These are phyloP conservation scores for Clitoria ternatea DNA, from an alignment of 306 rosid genomes.

Conservation along the genomic window DNA sequence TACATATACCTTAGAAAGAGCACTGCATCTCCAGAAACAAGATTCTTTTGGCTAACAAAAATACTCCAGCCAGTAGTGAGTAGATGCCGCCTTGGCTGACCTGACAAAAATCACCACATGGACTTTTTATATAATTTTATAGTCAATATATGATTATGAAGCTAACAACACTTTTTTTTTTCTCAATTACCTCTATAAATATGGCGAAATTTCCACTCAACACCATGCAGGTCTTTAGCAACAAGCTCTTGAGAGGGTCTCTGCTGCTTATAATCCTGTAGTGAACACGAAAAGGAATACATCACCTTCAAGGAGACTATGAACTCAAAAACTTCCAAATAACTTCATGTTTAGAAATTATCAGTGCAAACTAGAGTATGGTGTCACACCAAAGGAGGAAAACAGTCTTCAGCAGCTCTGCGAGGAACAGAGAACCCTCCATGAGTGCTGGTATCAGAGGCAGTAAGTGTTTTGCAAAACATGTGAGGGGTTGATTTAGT, in stretches of 20 bases:
- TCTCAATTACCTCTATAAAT: conserved; percentile 72
- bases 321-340: neutral
- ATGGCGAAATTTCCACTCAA: conserved; percentile 90
- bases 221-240: conserved; percentile 91
- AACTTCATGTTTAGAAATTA: neutral
- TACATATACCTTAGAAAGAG: conserved; percentile 73
- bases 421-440: conserved; percentile 99
- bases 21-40: conserved; percentile 95
- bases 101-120: conserved; percentile 48
- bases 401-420: conserved; percentile 97
- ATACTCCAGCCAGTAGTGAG: conserved; percentile 98
- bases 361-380: neutral
- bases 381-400: conserved; percentile 80
- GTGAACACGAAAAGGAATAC: conserved; percentile 11
- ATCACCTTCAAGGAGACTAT: conserved; percentile 11
- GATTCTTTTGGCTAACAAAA: conserved; percentile 93
- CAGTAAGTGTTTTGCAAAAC: conserved; percentile 98
- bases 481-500: conserved; percentile 89
- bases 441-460: conserved; percentile 95
- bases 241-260: conserved; percentile 98
- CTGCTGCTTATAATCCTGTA: conserved; percentile 86
- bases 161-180: conserved; percentile 5
- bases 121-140: conserved; percentile 21
- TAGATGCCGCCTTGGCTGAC: conserved; percentile 98
- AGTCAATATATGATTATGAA: conserved; percentile 20